Evolutionary conservation across 1,139 yeast species (phyloP).

Genomic region (Sugiyamaella sp.): DNA sequence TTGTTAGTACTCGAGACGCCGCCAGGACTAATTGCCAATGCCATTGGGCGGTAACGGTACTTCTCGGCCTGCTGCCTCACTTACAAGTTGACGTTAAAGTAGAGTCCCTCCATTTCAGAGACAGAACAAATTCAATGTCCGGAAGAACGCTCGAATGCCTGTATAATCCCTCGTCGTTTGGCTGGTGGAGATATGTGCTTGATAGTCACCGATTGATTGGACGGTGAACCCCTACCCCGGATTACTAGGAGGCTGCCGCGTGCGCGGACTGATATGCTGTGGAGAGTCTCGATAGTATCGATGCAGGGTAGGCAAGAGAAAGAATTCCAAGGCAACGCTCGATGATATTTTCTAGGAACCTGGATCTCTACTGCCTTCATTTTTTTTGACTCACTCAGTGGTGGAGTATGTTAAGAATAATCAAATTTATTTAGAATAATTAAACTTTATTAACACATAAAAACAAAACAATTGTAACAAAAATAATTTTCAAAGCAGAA

Average conservation of each 20-base stretch:
- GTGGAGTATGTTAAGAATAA: too few relatives aligned
- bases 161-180: not conserved
- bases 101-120: conserved; percentile 74
- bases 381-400: too few relatives aligned
- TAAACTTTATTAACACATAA: not conserved
- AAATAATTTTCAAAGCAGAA: not conserved
- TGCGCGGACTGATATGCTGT: not conserved
- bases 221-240: not conserved
- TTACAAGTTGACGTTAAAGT: conserved; percentile 74
- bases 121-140: not conserved
- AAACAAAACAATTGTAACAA: not conserved
- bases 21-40: not conserved
- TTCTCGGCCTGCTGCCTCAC: too few relatives aligned
- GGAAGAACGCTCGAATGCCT: not conserved
- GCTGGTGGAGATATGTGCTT: not conserved
- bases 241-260: not conserved
- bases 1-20: not conserved
- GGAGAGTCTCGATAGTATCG: not conserved
- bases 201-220: not conserved
- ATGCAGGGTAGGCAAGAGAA: too few relatives aligned
- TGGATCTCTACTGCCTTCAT: not conserved
- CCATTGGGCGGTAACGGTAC: too few relatives aligned
- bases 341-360: too few relatives aligned
- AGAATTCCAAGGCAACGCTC: too few relatives aligned
- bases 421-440: not conserved